Base-by-base conservation (phyloP, 352 stramenopile genomes). In the Globisporangium spinosum region DNA sequence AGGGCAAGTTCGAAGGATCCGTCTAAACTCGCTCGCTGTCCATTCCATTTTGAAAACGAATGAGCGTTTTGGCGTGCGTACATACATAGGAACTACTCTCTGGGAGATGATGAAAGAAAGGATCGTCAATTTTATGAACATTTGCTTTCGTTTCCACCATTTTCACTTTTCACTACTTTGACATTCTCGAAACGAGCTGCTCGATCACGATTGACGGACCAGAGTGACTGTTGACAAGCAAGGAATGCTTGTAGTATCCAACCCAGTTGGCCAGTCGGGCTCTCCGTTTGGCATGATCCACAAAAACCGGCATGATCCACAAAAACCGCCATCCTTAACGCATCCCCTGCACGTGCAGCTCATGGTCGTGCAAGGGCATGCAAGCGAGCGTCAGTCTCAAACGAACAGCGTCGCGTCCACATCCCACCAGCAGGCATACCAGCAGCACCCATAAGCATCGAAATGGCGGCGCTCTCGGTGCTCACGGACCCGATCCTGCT, bases 1-100 rank as follows among this genome's bases (percentile, higher is more conserved):
- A 86, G 70, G 78, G 78, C 73, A 84, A 80, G 68, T 87, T 87
- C 32, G 75, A 83, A 29, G 78, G 78, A 56, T 78, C 78, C 17
- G 78, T 81, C 65, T 87, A 80, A 86, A 56, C 43, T 22, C 65
- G 66, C 47, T 29, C 20, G 68, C 54, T 29, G 2, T 22, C n/a
- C 55, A 22, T 60, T 40, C 29, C 29, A 32, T 32, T 38, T 60
- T 20, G 15, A 49, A 49, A 49, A 7, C 12, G 40, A 49, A 49
- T n/a, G 40, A 49, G 40, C 40, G 4, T 49, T 49, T 49, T 49
- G 40, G 40, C 15, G 40, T 49, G 40, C 40, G 40, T 49, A 49
- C 40, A 47, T 47, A 47, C 40, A 49, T n/a, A 49, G 40, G 13
- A 49, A 47, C 10, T 40, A 40, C 35, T 43, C 34, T 45, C 38